Base-by-base conservation (phyloP, 164 flowering plant species). In the Vitis riparia region DNA sequence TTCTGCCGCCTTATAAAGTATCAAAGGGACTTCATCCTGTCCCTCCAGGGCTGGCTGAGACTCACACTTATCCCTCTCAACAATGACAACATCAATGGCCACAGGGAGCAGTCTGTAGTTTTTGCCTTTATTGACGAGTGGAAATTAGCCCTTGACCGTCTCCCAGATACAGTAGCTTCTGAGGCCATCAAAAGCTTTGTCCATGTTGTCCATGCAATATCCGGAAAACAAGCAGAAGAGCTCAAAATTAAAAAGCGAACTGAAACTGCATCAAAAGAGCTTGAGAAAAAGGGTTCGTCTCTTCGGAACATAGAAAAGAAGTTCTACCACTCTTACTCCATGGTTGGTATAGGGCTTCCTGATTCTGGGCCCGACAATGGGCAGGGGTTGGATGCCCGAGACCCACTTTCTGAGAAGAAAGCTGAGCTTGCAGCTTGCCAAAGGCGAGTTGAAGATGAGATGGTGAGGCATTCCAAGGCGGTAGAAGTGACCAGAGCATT, bases 81-180 rank as follows among this genome's bases (percentile, higher is more conserved):
- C 71, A 78, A 61, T 56, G 90, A 85, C 30, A 71, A 60, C 51
- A 62, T 47, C 58, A 75, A 66, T 53, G 68, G 55, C 63, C 68
- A 60, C 68, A 68, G 63, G 50, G 88, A 82, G 14, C 72, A 72
- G 11, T 71, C 90, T 7, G 79, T 77, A 13, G 77, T 73, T 58
- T 88, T 71, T 71, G 57, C 79, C 37, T 91, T 96, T 71, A 86
- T 82, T 30, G 99, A 96, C 37, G 98, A 91, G 78, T 96, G 98
- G 99, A 96, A 93, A 75, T 91, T 85, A 59, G 91, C 97, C 14
- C 88, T 91, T 2, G 97, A 91, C 48, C 92, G 95, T 1, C 76
- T 93, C n/a, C 99, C 99, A 2, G 97, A 93, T 62, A 88, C 97
- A 2, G 98, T 96, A 11, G 97, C 97, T 9, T 90, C 97, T 23